Base-by-base conservation (phyloP, 306 rosid genomes). In the Vigna radiata region DNA sequence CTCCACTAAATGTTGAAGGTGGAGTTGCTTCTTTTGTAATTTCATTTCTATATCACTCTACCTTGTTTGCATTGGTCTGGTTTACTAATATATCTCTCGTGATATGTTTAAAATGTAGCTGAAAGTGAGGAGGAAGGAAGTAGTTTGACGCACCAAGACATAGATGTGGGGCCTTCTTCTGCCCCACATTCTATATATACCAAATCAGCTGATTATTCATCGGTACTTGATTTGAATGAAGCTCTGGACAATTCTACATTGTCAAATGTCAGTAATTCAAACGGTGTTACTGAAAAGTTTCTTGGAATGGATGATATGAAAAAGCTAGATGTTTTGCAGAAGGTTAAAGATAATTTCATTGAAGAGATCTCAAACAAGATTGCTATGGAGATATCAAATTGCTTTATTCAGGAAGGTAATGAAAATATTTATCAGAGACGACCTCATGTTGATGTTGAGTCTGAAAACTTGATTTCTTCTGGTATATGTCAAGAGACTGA, bases 81-180 rank as follows among this genome's bases (percentile, higher is more conserved):
- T 56, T 76, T 56, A 50, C 68, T 68, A 14, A 23, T 76, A 37
- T 56, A 52, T 82, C 19, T 47, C 48, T 39, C 27, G 27, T 59
- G 83, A 29, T 12, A 6, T 79, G 77, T 36, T 75, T 55, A 69
- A 77, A 31, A 25, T 90, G 83, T 83, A 86, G 89, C 71, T 71
- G 85, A 72, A 73, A 49, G 54, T 23, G 81, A 72, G 74, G 87
- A 31, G 50, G 71, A 76, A 74, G 73, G 61, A 67, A 65, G 19
- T 41, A 39, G 48, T 27, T 77, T 73, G 75, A 70, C 25, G 64
- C 75, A 69, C 19, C 27, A 50, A 37, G 77, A 79, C 55, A 21
- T 65, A 66, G 73, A 19, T 16, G 60, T 7, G 15, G 82, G 25
- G 46, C 21, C 78, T 71, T 77, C 76, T 33, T 72, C 59, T 25